A percentile compares a stretch with the other conserved stretches of the same genome.
Evolutionary conservation across 2,329 filamentous ascomycete species (phyloP).

Genomic region (Emmonsiellopsis sp.): DNA sequence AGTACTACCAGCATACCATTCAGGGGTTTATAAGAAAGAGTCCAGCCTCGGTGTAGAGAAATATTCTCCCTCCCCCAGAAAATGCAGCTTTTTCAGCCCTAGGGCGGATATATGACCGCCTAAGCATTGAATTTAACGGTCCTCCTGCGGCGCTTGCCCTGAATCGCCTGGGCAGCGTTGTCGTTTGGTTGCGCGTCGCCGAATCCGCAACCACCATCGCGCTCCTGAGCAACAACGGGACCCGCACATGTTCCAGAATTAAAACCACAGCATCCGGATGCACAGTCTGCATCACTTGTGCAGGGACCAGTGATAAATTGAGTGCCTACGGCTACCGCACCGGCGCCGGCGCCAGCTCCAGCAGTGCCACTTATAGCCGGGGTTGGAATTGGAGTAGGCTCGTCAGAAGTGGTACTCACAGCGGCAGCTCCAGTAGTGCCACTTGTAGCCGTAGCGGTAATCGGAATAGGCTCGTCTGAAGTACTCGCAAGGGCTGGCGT

Average conservation of each 20-base stretch:
- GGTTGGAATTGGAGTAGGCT: not conserved
- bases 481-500: not conserved
- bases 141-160: not conserved
- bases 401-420: not conserved
- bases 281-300: conserved; percentile 17
- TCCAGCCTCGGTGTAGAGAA: no score
- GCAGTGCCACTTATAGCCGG: conserved; percentile 5
- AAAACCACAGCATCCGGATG: conserved; percentile 19
- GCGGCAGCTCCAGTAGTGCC: no score
- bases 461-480: no score
- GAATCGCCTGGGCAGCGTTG: conserved; percentile 18
- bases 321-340: conserved; percentile 5
- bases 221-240: conserved; percentile 15
- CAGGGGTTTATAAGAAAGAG: no score
- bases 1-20: no score
- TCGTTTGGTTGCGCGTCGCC: conserved; percentile 16
- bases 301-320: conserved; percentile 22
- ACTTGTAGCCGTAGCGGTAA: no score
- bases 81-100: no score
- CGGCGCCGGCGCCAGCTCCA: conserved; percentile 5
- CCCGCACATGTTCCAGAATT: conserved; percentile 18
- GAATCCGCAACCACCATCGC: conserved; percentile 19
- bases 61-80: no score
- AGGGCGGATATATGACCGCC: not conserved
- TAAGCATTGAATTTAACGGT: not conserved